Conservation (phyloP, 495 filamentous ascomycete species). For the Penicillium angulare region DNA sequence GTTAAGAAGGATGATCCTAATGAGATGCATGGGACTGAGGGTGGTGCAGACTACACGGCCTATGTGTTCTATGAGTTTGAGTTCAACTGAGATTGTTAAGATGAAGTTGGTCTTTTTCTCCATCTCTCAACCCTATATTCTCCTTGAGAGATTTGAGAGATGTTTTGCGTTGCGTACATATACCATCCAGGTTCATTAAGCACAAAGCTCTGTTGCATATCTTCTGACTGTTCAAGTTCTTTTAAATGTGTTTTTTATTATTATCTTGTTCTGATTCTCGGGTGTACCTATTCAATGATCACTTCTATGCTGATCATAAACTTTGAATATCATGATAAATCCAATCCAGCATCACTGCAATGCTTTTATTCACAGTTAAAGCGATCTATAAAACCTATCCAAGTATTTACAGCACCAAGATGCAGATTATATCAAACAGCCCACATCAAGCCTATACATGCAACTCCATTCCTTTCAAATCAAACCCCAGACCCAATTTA, state of each 20-base stretch:
- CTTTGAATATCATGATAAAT: background rate
- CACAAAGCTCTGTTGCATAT: too few species aligned
- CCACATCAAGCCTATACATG: background rate
- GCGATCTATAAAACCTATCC: conserved; percentile 11
- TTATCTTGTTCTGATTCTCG: background rate
- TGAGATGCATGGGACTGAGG: conserved; percentile 75
- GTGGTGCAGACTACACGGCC: conserved; percentile 80
- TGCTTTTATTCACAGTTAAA: conserved; percentile 6
- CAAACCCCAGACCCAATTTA: conserved; percentile 7
- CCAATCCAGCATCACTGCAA: background rate
- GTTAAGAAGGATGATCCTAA: conserved; percentile 85
- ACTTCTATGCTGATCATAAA: background rate
- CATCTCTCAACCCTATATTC: too few species aligned
- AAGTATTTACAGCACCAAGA: background rate
- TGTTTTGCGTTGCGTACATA: conserved; percentile 25
- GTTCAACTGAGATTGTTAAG: conserved; percentile 49
- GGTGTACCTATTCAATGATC: background rate
- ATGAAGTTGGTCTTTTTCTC: too few species aligned
- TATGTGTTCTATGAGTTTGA: conserved; percentile 98
- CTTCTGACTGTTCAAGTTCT: conserved; percentile 14
- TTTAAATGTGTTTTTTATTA: background rate
- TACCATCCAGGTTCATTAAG: conserved; percentile 27
- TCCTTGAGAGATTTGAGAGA: too few species aligned
- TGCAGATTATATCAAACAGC: background rate
- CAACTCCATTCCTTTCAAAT: background rate